Percentiles rank a stretch among this genome's conserved stretches.
These are phyloP conservation scores for Cyanidium caldarium DNA, from an alignment of 23 red algal species.

Conservation along the genomic window DNA sequence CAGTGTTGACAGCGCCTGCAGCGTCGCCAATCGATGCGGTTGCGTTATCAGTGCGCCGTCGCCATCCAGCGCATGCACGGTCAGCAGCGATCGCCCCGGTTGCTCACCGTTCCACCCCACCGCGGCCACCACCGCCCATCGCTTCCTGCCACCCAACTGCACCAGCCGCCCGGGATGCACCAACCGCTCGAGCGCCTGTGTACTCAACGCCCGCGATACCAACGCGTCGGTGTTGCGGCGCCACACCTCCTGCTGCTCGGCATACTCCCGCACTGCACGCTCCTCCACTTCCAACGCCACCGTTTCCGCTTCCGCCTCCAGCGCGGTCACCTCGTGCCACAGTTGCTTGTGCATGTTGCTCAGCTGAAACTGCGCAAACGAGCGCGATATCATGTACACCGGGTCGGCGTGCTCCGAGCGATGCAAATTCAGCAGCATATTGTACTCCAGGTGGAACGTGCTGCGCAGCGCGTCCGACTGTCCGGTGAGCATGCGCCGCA, in stretches of 20 bases:
- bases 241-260: constrained; percentile 23
- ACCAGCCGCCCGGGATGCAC: constrained; percentile 46
- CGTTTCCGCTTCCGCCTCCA: constrained; percentile 30
- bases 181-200: constrained; percentile 25
- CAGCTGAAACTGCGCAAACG: constrained; percentile 74
- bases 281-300: constrained; percentile 36
- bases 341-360: constrained; percentile 27
- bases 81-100: no score
- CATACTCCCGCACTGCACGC: constrained; percentile 31
- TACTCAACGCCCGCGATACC: no score
- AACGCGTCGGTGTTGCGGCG: no score
- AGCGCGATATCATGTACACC: constrained; percentile 21
- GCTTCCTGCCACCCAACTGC: no score
- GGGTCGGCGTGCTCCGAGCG: constrained; percentile 28
- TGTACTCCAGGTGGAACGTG: constrained; percentile 26
- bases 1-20: no score
- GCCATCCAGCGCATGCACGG: no score
- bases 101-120: no score
- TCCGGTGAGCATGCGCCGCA: constrained; percentile 16
- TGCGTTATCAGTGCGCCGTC: no score
- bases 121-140: no score
- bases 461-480: constrained; percentile 6
- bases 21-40: no score
- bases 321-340: constrained; percentile 18
- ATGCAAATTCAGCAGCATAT: constrained; percentile 35